These are phyloP conservation scores for Gigaspora rosea DNA, from an alignment of 192 early-diverging fungal species.

Conservation along the genomic window DNA sequence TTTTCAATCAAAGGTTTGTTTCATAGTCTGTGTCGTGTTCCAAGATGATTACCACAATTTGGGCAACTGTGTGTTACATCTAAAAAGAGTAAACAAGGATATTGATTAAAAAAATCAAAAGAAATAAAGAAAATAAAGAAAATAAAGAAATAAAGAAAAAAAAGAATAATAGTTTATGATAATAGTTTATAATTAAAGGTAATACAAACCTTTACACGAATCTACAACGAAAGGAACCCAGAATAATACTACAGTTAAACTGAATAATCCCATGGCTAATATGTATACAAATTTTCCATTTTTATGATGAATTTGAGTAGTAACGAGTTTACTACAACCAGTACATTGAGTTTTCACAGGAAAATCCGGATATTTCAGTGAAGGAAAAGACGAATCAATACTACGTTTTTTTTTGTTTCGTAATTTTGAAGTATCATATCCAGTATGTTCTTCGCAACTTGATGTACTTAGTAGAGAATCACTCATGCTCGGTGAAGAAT, in stretches of 20 bases:
- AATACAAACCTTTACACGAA: conserved; percentile 15
- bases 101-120: not conserved
- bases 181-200: not conserved
- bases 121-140: not conserved
- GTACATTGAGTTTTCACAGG: conserved; percentile 23
- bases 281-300: conserved; percentile 13
- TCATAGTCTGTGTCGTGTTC: conserved; percentile 5
- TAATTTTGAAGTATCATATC: not conserved
- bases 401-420: not conserved
- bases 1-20: not conserved
- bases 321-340: conserved; percentile 17
- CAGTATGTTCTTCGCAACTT: too few species aligned
- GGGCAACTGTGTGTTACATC: not conserved
- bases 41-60: not conserved
- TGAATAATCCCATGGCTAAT: conserved; percentile 16
- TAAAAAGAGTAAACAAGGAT: not conserved
- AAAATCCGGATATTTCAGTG: conserved; percentile 15
- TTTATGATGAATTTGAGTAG: not conserved
- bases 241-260: conserved; percentile 19
- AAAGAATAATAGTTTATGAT: not conserved
- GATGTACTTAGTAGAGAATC: too few species aligned
- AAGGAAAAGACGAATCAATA: conserved; percentile 1
- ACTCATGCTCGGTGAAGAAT: too few species aligned
- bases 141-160: not conserved
- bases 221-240: conserved; percentile 27